These are phyloP conservation scores for Diplodia intermedia DNA, from an alignment of 2,329 filamentous ascomycete species.

Conservation along the genomic window DNA sequence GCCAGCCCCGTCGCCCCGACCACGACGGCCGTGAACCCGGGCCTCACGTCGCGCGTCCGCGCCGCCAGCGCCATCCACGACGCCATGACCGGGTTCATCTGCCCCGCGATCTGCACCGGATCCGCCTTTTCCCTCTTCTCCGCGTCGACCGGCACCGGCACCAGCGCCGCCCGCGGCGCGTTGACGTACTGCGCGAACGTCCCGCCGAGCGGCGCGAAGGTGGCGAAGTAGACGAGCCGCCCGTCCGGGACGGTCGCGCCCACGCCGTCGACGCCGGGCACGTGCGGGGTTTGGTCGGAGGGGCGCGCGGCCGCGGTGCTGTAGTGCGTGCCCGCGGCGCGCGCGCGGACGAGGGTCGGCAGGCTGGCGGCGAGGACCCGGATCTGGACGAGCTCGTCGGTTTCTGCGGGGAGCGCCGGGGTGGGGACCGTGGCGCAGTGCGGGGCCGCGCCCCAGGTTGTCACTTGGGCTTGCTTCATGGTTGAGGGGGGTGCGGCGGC, in stretches of 20 bases:
- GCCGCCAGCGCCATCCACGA: conserved; percentile 64
- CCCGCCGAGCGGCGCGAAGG: conserved; percentile 49
- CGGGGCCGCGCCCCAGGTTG: conserved; percentile 49
- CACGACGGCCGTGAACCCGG: conserved; percentile 58
- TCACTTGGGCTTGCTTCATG: conserved; percentile 53
- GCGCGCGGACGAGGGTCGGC: conserved; percentile 61
- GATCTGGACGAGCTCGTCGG: conserved; percentile 55
- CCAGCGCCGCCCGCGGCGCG: conserved; percentile 50
- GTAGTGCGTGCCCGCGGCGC: conserved; percentile 64
- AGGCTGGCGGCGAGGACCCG: conserved; percentile 61
- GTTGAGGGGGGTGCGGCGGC: conserved; percentile 16
- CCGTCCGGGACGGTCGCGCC: conserved; percentile 54
- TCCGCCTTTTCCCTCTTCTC: conserved; percentile 45
- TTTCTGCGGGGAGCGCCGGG: conserved; percentile 38
- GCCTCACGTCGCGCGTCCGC: conserved; percentile 47
- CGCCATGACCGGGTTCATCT: conserved; percentile 63
- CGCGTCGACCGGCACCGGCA: conserved; percentile 48
- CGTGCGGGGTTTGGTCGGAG: conserved; percentile 57
- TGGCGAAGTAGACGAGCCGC: conserved; percentile 59
- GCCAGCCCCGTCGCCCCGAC: conserved; percentile 62
- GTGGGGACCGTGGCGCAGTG: conserved; percentile 43
- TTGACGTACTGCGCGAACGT: conserved; percentile 59
- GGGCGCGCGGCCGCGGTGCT: conserved; percentile 36
- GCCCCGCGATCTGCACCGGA: conserved; percentile 58
- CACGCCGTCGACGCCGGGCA: conserved; percentile 62